Percentiles rank a stretch among this genome's conserved stretches.
Conservation (phyloP, 2,329 filamentous ascomycete species). For the Zelopaecilomyces penicillatus region DNA sequence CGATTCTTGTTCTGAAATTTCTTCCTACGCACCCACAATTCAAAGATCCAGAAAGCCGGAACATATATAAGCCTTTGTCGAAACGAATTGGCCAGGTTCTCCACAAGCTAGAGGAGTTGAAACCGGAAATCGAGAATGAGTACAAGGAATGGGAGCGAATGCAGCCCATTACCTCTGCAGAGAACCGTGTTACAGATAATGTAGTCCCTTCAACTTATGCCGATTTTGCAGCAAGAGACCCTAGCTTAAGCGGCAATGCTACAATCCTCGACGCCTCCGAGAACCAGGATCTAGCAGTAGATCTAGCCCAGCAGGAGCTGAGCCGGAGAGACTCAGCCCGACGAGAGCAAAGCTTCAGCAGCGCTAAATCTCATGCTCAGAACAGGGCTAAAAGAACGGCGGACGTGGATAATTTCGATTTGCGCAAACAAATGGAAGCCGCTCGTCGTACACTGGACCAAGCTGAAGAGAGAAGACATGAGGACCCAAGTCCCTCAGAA, state of each 20-base stretch:
- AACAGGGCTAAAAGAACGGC: slow-evolving; percentile 33
- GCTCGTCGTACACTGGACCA: slow-evolving; percentile 40
- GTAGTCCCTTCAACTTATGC: slow-evolving; percentile 24
- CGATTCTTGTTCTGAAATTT: slow-evolving; percentile 69
- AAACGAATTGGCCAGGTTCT: slow-evolving; percentile 51
- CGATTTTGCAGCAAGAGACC: slow-evolving; percentile 48
- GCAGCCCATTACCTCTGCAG: slow-evolving; percentile 24
- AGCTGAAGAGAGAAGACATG: slow-evolving; percentile 16
- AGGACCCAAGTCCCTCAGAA: slow-evolving; percentile 14
- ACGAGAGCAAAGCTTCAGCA: slow-evolving; percentile 17
- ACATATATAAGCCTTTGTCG: slow-evolving; percentile 47
- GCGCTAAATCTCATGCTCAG: slow-evolving; percentile 47
- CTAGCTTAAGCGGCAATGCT: slow-evolving; percentile 48
- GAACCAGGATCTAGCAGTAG: slow-evolving; percentile 67
- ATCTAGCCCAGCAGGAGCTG: slow-evolving; percentile 66
- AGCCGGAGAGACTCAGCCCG: slow-evolving; percentile 55
- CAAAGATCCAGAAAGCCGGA: slow-evolving; percentile 55
- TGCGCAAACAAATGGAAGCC: slow-evolving; percentile 45
- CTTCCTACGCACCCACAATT: slow-evolving; percentile 70
- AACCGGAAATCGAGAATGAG: slow-evolving; percentile 65
- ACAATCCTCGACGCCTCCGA: slow-evolving; percentile 61
- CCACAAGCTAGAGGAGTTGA: slow-evolving; percentile 65
- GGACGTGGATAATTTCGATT: slow-evolving; percentile 31
- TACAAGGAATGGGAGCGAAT: slow-evolving; percentile 60
- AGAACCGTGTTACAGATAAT: neutral